Evolutionary conservation across 2,329 filamentous ascomycete genomes (phyloP).

Genomic region (Pseudogymnoascus sp.): DNA sequence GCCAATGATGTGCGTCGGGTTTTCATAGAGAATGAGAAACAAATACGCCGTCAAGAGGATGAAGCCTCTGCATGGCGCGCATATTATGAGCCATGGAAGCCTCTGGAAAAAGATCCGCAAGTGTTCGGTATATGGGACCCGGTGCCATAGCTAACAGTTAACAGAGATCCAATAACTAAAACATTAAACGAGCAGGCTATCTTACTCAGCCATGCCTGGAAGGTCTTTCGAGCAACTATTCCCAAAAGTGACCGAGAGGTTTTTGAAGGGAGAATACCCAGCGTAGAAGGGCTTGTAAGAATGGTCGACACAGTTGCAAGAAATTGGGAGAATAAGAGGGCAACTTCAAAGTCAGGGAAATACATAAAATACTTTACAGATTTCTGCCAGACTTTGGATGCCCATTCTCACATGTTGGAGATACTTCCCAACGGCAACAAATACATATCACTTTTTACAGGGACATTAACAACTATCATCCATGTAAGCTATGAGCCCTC

Average conservation of each 20-base stretch:
- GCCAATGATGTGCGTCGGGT: background rate
- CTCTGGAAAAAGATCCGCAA: background rate
- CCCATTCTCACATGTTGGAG: constrained; percentile 17
- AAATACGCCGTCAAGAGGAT: constrained; percentile 1
- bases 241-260: constrained; percentile 13
- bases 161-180: constrained; percentile 12
- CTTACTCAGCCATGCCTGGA: constrained; percentile 13
- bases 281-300: constrained; percentile 13
- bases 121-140: background rate
- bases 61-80: constrained; percentile 11
- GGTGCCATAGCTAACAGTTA: background rate
- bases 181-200: constrained; percentile 11
- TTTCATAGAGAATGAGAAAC: background rate
- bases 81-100: constrained; percentile 15
- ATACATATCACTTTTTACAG: constrained; percentile 21
- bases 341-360: constrained; percentile 12
- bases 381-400: constrained; percentile 14
- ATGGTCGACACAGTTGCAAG: constrained; percentile 14
- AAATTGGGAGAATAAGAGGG: constrained; percentile 15
- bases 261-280: constrained; percentile 12
- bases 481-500: constrained; percentile 16
- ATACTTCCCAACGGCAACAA: constrained; percentile 18
- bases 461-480: constrained; percentile 16
- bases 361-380: constrained; percentile 15
- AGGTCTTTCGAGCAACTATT: constrained; percentile 10